Conservation (phyloP, 495 filamentous ascomycete species). For the Antarctomyces pellizariae region DNA sequence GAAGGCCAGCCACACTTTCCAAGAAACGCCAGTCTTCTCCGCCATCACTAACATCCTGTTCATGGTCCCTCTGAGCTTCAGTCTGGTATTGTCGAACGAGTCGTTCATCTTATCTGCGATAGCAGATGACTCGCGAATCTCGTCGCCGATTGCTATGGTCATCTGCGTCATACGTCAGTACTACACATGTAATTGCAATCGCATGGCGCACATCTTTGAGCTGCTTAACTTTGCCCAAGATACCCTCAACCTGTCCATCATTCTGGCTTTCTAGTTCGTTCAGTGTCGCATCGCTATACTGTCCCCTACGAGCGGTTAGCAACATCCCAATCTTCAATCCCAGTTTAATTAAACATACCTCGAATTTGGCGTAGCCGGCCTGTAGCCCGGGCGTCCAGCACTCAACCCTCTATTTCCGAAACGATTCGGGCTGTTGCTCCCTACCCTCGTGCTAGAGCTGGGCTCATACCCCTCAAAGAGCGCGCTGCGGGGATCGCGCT, state of each 20-base stretch:
- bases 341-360: constrained; percentile 25
- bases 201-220: constrained; percentile 58
- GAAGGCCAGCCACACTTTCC: constrained; percentile 81
- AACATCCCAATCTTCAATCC: constrained; percentile 2
- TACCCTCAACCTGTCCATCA: constrained; percentile 71
- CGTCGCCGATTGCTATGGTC: constrained; percentile 77
- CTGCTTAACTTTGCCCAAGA: constrained; percentile 73
- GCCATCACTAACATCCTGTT: constrained; percentile 94
- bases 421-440: constrained; percentile 12
- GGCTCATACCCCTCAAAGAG: constrained; percentile 75
- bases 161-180: constrained; percentile 29
- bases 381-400: constrained; percentile 17
- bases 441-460: constrained; percentile 22
- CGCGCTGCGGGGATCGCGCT: constrained; percentile 68
- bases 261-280: constrained; percentile 92
- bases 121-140: constrained; percentile 69
- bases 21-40: constrained; percentile 73
- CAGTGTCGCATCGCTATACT: constrained; percentile 82
- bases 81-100: constrained; percentile 62
- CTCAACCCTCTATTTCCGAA: constrained; percentile 15
- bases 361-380: constrained; percentile 63
- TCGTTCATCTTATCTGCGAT: constrained; percentile 81
- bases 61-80: constrained; percentile 75
- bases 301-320: constrained; percentile 30
- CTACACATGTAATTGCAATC: too few relatives aligned